Percentiles rank a stretch among this genome's conserved stretches.
Conservation (phyloP, 2,329 filamentous ascomycete genomes). For the Macrophomina tecta region DNA sequence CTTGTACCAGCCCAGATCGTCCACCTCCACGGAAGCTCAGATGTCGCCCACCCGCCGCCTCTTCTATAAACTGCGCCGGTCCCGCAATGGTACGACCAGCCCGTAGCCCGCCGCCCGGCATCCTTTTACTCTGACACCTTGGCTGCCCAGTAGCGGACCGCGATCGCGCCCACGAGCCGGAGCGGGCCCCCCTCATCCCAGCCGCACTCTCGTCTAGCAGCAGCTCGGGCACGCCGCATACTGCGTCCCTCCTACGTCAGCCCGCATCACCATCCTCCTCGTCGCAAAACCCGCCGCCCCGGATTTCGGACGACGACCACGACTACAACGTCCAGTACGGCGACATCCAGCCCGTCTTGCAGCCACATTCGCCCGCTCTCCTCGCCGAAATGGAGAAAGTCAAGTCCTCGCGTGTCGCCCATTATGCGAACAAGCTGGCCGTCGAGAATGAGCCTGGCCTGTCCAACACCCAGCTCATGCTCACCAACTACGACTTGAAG, state of each 20-base stretch:
- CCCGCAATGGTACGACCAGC: constrained; percentile 20
- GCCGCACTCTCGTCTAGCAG: constrained; percentile 1
- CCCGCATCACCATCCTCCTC: constrained; percentile 14
- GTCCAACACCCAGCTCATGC: constrained; percentile 79
- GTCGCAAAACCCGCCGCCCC: constrained; percentile 11
- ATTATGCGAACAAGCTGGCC: constrained; percentile 64
- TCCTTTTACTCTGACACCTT: constrained; percentile 1
- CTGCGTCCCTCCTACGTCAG: constrained; percentile 22
- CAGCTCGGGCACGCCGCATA: constrained; percentile 6
- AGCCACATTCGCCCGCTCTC: background rate
- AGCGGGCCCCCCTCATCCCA: constrained; percentile 21
- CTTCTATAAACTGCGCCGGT: constrained; percentile 8
- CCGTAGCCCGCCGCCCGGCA: background rate
- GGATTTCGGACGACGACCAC: constrained; percentile 2
- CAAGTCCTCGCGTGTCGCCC: constrained; percentile 44
- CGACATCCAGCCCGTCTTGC: background rate
- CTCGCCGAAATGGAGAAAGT: constrained; percentile 48
- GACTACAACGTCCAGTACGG: background rate
- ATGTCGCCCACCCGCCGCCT: constrained; percentile 18
- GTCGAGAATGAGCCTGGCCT: constrained; percentile 79
- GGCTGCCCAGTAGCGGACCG: background rate
- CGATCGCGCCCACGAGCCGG: constrained; percentile 1
- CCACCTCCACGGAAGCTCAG: constrained; percentile 21
- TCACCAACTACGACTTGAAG: constrained; percentile 84
- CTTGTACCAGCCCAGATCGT: constrained; percentile 10